These are phyloP conservation scores for Talaromyces wortmannii DNA, from an alignment of 495 filamentous ascomycete species.

Conservation along the genomic window DNA sequence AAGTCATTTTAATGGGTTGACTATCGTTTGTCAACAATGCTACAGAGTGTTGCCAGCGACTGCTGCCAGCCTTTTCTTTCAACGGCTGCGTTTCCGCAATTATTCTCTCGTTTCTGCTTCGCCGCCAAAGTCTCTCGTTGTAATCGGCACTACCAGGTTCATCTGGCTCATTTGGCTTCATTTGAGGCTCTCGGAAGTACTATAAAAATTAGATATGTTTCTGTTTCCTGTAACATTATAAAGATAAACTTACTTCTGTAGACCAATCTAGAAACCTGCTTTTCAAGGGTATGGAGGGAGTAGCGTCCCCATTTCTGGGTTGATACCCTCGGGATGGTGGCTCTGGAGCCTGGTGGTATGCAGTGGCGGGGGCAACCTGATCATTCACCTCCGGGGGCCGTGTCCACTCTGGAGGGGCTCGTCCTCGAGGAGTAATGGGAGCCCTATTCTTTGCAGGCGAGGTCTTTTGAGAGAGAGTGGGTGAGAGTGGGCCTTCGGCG, in stretches of 20 bases:
- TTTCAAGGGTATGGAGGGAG: constrained; percentile 61
- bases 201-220: constrained; percentile 15
- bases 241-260: constrained; percentile 56
- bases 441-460: constrained; percentile 31
- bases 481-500: constrained; percentile 20
- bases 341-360: constrained; percentile 68
- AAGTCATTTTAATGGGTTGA: constrained; percentile 86
- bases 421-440: constrained; percentile 44
- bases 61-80: constrained; percentile 76
- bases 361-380: constrained; percentile 54
- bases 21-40: constrained; percentile 79
- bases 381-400: constrained; percentile 76
- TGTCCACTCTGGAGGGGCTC: constrained; percentile 65
- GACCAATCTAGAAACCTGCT: constrained; percentile 93
- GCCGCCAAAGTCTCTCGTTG: constrained; percentile 88
- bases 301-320: constrained; percentile 45
- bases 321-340: constrained; percentile 70
- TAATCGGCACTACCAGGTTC: constrained; percentile 97
- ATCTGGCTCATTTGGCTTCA: constrained; percentile 92
- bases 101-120: constrained; percentile 87
- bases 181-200: constrained; percentile 98
- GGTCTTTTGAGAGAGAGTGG: constrained; percentile 12
- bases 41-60: constrained; percentile 71
- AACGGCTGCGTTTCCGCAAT: constrained; percentile 87
- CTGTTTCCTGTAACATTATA: constrained; percentile 4